Evolutionary conservation across 306 rosid genomes (phyloP).

Genomic region (Oxytropis ochrocephala): DNA sequence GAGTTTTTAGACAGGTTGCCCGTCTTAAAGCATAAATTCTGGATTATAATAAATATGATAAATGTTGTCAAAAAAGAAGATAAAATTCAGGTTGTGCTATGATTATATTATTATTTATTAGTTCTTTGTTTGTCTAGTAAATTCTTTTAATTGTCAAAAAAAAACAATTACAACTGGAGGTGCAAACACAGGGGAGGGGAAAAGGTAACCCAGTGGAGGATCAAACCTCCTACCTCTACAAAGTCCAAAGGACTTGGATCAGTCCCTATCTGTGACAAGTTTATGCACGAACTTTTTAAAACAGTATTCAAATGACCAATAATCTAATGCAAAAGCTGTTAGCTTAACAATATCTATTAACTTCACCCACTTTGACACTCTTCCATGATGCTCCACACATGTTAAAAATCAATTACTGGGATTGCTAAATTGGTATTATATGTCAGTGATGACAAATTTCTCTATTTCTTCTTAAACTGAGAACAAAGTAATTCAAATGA

Average conservation of each 20-base stretch:
- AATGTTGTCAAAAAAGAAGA: too few species aligned
- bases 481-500: not conserved
- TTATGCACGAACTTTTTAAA: not conserved
- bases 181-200: not conserved
- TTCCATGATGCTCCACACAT: not conserved
- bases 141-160: not conserved
- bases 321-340: not conserved
- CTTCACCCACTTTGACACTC: not conserved
- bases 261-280: not conserved
- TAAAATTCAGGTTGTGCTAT: not conserved
- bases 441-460: not conserved
- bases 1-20: not conserved
- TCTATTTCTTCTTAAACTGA: not conserved
- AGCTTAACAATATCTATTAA: not conserved
- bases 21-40: not conserved
- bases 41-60: not conserved
- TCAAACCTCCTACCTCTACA: not conserved
- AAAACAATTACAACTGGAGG: not conserved
- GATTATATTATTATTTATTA: not conserved
- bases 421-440: not conserved
- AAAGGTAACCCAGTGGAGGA: not conserved
- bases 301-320: not conserved
- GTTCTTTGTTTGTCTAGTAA: not conserved
- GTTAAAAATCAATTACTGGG: not conserved
- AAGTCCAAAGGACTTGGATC: not conserved